phyloP scores from a whole-genome alignment of 192 early-diverging fungal species.

The Umbelopsis ramanniana region DNA sequence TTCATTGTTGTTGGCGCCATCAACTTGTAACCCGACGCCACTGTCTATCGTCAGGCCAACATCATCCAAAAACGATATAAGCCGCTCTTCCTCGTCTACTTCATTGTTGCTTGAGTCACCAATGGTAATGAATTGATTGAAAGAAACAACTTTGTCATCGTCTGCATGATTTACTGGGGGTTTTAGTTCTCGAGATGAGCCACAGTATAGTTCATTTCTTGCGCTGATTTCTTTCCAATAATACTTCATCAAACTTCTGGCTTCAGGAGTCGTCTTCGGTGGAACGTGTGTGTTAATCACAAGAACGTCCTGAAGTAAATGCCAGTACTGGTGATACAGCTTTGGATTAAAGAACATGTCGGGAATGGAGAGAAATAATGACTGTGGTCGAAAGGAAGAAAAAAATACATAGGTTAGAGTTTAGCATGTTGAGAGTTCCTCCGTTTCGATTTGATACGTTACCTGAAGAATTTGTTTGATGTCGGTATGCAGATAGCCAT shows the following conservation, averaged over 20 bases:
- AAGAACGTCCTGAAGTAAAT: slow-evolving; percentile 45
- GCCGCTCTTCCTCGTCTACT: slow-evolving; percentile 27
- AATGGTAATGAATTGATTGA: not conserved
- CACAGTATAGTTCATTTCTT: slow-evolving; percentile 41
- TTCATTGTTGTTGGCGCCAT: slow-evolving; percentile 21
- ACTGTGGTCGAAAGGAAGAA: slow-evolving; percentile 32
- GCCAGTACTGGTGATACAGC: slow-evolving; percentile 50
- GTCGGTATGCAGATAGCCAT: slow-evolving; percentile 48
- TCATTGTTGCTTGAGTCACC: not conserved
- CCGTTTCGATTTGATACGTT: not conserved
- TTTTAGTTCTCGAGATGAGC: slow-evolving; percentile 26
- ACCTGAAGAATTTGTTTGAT: slow-evolving; percentile 57
- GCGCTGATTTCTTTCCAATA: slow-evolving; percentile 36
- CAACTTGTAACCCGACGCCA: slow-evolving; percentile 20
- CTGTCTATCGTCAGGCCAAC: slow-evolving; percentile 32
- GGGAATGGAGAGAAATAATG: slow-evolving; percentile 57
- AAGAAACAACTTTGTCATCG: not conserved
- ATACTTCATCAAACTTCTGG: slow-evolving; percentile 22
- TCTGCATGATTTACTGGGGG: not conserved
- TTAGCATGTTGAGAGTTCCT: not conserved
- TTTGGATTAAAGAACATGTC: slow-evolving; percentile 67
- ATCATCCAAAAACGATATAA: slow-evolving; percentile 37
- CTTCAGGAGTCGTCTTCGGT: slow-evolving; percentile 1
- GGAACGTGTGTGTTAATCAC: not conserved
- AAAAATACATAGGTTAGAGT: not conserved